Conservation (phyloP, 345 rosid species). For the Ceriops tagal region DNA sequence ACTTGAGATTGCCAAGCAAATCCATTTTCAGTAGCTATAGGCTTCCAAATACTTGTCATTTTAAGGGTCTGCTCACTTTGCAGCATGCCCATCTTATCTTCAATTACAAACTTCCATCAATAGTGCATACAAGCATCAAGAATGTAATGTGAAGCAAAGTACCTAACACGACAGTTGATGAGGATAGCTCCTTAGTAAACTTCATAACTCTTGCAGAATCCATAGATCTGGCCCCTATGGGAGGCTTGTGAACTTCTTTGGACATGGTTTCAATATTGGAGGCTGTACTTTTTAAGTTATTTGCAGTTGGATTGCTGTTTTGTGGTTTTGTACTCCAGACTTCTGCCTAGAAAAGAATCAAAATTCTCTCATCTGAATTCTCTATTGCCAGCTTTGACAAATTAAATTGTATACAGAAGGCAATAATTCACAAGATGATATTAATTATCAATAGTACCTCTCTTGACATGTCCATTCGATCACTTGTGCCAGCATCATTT, state of each 20-base stretch:
- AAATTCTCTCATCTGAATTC: constrained; percentile 5
- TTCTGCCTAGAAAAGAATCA: constrained; percentile 44
- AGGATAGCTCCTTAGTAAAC: constrained; percentile 78
- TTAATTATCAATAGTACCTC: constrained; percentile 37
- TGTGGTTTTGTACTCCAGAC: constrained; percentile 22
- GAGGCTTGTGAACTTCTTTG: constrained; percentile 48
- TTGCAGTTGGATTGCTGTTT: constrained; percentile 32
- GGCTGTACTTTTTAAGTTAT: constrained; percentile 44
- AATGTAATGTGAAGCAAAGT: constrained; percentile 5
- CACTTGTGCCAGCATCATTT: constrained; percentile 63
- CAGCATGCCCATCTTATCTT: too few species aligned
- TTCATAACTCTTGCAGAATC: constrained; percentile 83
- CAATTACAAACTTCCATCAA: too few species aligned
- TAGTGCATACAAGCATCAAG: too few species aligned
- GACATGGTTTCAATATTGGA: constrained; percentile 42
- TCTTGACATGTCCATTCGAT: constrained; percentile 38
- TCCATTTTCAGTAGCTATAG: too few species aligned
- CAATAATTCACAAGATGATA: background rate
- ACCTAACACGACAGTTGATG: constrained; percentile 76
- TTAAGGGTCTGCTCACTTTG: too few species aligned
- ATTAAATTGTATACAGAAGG: background rate
- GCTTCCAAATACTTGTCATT: too few species aligned
- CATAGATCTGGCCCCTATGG: constrained; percentile 73
- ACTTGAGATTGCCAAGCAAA: too few species aligned
- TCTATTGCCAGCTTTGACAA: background rate